These are phyloP conservation scores for Leishmania turanica DNA, from an alignment of 208 protist genomes.

Conservation along the genomic window DNA sequence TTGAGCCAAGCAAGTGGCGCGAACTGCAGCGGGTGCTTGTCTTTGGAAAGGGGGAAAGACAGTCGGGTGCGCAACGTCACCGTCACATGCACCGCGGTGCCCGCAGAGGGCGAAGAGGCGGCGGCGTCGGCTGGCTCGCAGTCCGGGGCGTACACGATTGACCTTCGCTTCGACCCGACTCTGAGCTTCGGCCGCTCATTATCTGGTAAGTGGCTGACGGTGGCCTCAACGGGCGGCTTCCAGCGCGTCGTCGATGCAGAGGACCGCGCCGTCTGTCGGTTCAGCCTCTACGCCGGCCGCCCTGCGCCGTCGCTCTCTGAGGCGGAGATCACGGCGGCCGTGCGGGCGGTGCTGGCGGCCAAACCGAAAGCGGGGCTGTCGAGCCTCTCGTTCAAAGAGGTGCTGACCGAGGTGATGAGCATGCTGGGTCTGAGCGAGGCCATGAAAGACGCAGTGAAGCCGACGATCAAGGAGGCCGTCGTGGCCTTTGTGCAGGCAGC, in stretches of 20 bases:
- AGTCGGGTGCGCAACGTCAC: conserved; percentile 44
- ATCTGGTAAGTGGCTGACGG: conserved; percentile 66
- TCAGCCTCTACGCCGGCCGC: conserved; percentile 61
- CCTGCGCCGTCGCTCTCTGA: conserved; percentile 34
- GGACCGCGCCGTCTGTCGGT: conserved; percentile 37
- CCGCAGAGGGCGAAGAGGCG: not conserved
- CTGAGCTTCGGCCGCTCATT: conserved; percentile 35
- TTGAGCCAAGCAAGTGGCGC: not conserved
- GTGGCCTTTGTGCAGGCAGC: conserved; percentile 1
- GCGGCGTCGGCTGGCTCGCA: not conserved
- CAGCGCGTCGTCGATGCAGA: conserved; percentile 39
- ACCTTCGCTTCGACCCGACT: conserved; percentile 64
- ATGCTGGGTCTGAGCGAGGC: conserved; percentile 35
- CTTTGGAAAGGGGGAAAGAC: conserved; percentile 10
- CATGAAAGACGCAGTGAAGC: conserved; percentile 29
- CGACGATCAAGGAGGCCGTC: conserved; percentile 42
- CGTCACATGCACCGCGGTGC: conserved; percentile 13
- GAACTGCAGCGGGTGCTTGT: not conserved
- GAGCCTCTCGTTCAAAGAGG: conserved; percentile 52
- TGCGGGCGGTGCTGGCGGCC: conserved; percentile 36
- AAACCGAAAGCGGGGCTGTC: conserved; percentile 17
- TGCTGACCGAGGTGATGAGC: conserved; percentile 39
- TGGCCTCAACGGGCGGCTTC: conserved; percentile 55
- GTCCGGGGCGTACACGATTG: conserved; percentile 25
- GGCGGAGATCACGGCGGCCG: conserved; percentile 35